Base-by-base conservation (phyloP, 192 early-diverging fungal genomes). In the Hyaloraphidium curvatum region DNA sequence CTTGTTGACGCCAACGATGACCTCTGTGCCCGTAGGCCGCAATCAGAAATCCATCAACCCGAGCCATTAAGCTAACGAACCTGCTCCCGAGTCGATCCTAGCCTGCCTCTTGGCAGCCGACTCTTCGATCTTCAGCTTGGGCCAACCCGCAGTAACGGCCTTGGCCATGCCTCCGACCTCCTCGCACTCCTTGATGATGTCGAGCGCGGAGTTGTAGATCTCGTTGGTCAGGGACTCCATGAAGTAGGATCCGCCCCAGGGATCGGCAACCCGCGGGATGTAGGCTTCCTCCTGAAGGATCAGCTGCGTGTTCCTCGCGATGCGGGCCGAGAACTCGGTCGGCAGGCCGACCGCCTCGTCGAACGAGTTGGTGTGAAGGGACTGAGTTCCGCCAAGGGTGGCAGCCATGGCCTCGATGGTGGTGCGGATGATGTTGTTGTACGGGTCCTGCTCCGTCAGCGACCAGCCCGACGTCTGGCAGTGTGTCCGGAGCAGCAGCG, bases 401-500 rank as follows among this genome's bases (percentile, higher is more conserved):
- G 87, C 85, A 3, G 87, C 85, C 83, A 90, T 85, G 25, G 87
- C 87, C 64, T 90, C 87, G 22, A 90, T 67, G 4, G 85, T 88
- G 0, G 87, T 88, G 39, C 87, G 73, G 37, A 90, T 75, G 4
- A 90, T 79, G 60, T 90, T 90, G 70, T 88, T 90, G 63, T 88
- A 88, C 13, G 85, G 87, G 54, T 90, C 85, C 75, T 90, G 87
- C 61, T 87, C 85, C 11, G 87, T 88, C 54, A 90, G 71, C 40
- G 83, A 86, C 87, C 87, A 90, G 27, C 85, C 87, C 7, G 84
- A 86, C 7, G 85, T 90, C 67, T 90, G 87, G 67, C 85, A 86
- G 67, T 90, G 87, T 0, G 87, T 88, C 59, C 85, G 77, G 28
- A 90, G 71, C 59, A 90, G 72, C 59, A 88, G 62, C 40, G 77